phyloP scores from a whole-genome alignment of 768 basidiomycete species.

The Mycena olivaceomarginata region DNA sequence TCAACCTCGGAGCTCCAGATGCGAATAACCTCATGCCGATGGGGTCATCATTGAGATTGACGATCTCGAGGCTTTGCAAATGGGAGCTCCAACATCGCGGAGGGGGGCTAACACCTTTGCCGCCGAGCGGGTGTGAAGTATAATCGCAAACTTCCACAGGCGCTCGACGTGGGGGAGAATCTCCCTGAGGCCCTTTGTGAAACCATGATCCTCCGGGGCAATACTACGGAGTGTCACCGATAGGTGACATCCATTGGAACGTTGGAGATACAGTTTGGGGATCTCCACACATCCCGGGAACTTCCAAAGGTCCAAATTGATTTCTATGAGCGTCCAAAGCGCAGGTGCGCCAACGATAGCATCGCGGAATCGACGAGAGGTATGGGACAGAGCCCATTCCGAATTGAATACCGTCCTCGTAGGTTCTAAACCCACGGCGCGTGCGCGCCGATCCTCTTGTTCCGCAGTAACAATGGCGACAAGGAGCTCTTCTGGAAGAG shows the following conservation, averaged over 20 bases:
- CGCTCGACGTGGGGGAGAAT: neutral
- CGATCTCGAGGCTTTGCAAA: constrained; percentile 9
- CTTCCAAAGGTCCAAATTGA: neutral
- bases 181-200: neutral
- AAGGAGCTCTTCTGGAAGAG: constrained; percentile 18
- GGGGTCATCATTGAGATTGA: neutral
- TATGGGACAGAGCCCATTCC: neutral
- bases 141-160: neutral
- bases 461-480: neutral
- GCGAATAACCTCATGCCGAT: neutral
- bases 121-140: no score
- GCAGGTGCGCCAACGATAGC: neutral
- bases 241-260: neutral
- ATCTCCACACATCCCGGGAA: neutral
- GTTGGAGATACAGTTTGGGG: neutral
- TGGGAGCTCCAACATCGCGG: neutral
- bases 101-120: neutral
- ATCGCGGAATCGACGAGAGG: neutral
- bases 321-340: constrained; percentile 5
- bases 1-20: neutral
- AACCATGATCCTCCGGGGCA: no score
- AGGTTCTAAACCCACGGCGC: no score
- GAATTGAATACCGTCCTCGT: neutral
- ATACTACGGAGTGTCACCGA: neutral
- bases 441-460: neutral